Evolutionary conservation across 2,329 filamentous ascomycete genomes (phyloP), one percentile per base, ranked within the genome.

Genomic region (Aspergillus bombycis): DNA sequence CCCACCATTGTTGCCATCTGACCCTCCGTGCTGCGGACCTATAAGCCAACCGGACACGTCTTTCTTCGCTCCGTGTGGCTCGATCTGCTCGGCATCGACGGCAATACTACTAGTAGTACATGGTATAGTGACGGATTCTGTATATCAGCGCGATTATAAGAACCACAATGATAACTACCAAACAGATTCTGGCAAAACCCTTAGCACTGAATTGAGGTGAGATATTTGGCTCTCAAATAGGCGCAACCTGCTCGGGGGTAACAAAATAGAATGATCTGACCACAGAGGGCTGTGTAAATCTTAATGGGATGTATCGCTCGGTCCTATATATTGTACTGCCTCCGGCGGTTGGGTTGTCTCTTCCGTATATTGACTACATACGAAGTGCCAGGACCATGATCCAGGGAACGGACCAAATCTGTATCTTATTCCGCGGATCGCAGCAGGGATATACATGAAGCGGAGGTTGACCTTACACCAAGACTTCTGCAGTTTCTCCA

Each of bases 21-120:
- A 85, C 83, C 34, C 81, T 76, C 26, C 83, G 80, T 23, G 85
- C 85, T 34, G 85, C 84, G 36, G 81, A 79, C 50, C 81, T 81
- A 68, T 88, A 88, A 9, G 82, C 79, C 14, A 81, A 78, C 12
- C 78, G 82, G 32, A 81, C 83, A 34, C 80, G 77, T 57, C 85
- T 80, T 72, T 88, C 85, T 75, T 88, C 85, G 16, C 80, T 80
- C 50, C 81, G 77, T 19, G 85, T 84, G 10, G 83, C 80, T 30
- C 84, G 79, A 62, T 87, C 85, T 14, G 81, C 83, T 62, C 82
- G 81, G 34, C 79, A 81, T 67, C 81, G 80, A 64, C 80, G 86
- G 65, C 82, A 82, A 21, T n/a, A n/a, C n/a, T n/a, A n/a, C n/a
- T n/a, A n/a, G n/a, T n/a, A n/a, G n/a, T 67, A 66, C 23, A 68